A percentile compares a stretch with the other conserved stretches of the same genome.
Conservation (phyloP, 2,329 filamentous ascomycete species). For the Aspergillus transmontanensis region DNA sequence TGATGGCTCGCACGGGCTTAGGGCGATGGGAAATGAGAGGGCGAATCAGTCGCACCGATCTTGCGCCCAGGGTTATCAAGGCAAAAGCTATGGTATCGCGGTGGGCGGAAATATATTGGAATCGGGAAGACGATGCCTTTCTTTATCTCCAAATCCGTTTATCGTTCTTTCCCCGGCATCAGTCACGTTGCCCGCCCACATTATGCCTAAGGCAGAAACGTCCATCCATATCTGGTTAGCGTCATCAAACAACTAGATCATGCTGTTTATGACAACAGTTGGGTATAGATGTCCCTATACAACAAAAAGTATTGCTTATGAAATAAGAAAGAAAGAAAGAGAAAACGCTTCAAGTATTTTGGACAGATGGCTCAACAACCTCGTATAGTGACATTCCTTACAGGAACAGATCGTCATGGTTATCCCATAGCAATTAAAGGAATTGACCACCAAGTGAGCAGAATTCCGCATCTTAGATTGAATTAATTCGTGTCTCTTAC, state of each 20-base stretch:
- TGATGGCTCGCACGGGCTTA: not conserved
- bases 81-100: not conserved
- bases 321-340: not conserved
- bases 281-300: too few relatives aligned
- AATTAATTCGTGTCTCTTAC: not conserved
- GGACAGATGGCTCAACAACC: not conserved
- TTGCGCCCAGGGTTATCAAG: not conserved
- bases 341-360: not conserved
- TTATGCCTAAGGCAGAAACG: slow-evolving; percentile 17
- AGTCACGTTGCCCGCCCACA: slow-evolving; percentile 19
- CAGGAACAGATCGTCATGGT: not conserved
- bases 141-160: slow-evolving; percentile 4
- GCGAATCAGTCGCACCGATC: not conserved
- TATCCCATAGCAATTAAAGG: not conserved
- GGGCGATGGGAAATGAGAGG: not conserved
- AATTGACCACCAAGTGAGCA: not conserved
- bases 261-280: not conserved
- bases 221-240: slow-evolving; percentile 8
- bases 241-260: not conserved
- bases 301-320: too few relatives aligned
- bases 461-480: not conserved
- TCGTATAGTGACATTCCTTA: not conserved
- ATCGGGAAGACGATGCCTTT: not conserved
- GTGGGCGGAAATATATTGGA: not conserved
- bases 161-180: slow-evolving; percentile 16